A percentile compares a stretch with the other conserved stretches of the same genome.
Evolutionary conservation across 805 yeast genomes (phyloP).

Genomic region (Cyberlindnera nakhonratchasimensis): DNA sequence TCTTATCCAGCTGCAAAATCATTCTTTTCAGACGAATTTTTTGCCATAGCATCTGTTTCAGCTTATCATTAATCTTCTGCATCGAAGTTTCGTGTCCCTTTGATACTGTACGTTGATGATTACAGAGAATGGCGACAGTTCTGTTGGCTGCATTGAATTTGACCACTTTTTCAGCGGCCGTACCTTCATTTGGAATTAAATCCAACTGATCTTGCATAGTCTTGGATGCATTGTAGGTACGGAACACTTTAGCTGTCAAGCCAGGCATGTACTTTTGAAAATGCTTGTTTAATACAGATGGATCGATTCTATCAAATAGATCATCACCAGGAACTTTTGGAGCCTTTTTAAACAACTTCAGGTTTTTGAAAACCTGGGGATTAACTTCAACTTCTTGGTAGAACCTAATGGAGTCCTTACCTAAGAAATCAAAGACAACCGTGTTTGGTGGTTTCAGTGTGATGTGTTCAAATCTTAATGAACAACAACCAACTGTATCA

Average conservation of each 20-base stretch:
- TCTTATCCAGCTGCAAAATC: conserved; percentile 62
- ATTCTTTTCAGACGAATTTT: conserved; percentile 69
- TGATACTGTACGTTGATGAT: conserved; percentile 91
- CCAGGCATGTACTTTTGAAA: conserved; percentile 90
- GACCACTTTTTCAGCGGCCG: conserved; percentile 82
- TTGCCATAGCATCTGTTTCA: conserved; percentile 83
- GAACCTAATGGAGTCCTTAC: conserved; percentile 91
- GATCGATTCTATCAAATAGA: conserved; percentile 86
- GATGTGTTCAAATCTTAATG: conserved; percentile 85
- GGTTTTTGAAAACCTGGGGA: conserved; percentile 84
- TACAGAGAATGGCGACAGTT: conserved; percentile 92
- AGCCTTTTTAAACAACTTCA: conserved; percentile 78
- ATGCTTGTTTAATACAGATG: conserved; percentile 76
- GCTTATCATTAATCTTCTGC: conserved; percentile 70
- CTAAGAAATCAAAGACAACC: conserved; percentile 87
- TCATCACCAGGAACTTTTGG: conserved; percentile 94
- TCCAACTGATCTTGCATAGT: conserved; percentile 96
- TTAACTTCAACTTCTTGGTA: conserved; percentile 93
- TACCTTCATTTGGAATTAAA: conserved; percentile 78
- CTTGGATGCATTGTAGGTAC: conserved; percentile 94
- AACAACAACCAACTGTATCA: conserved; percentile 97
- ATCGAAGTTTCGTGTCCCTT: conserved; percentile 81
- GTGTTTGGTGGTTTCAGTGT: conserved; percentile 80
- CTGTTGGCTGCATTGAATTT: conserved; percentile 92
- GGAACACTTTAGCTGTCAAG: conserved; percentile 92